phyloP scores from a whole-genome alignment of 495 filamentous ascomycete species.

The Letharia columbiana region DNA sequence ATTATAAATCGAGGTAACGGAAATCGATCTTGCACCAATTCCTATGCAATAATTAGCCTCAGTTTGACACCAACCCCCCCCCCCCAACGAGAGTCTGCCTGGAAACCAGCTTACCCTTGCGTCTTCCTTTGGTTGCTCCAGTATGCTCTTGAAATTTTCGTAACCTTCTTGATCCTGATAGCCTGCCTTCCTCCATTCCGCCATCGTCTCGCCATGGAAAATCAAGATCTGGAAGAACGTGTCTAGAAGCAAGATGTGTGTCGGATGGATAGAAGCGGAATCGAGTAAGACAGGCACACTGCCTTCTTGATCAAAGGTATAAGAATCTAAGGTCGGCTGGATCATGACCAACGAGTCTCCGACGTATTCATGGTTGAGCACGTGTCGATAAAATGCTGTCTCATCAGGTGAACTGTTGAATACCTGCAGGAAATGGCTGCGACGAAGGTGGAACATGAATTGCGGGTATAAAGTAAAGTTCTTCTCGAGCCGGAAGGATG shows the following conservation, averaged over 20 bases:
- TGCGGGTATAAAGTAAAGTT: slow-evolving; percentile 99
- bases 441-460: slow-evolving; percentile 98
- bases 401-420: slow-evolving; percentile 99
- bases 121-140: slow-evolving; percentile 96
- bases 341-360: slow-evolving; percentile 98
- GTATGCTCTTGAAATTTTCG: slow-evolving; percentile 82
- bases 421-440: slow-evolving; percentile 96
- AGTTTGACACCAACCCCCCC: neutral
- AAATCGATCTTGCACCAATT: slow-evolving; percentile 95
- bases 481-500: slow-evolving; percentile 96
- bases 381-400: slow-evolving; percentile 96
- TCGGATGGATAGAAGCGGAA: slow-evolving; percentile 89
- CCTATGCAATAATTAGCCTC: slow-evolving; percentile 43
- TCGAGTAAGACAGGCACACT: slow-evolving; percentile 87
- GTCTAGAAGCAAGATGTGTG: slow-evolving; percentile 89
- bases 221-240: slow-evolving; percentile 99
- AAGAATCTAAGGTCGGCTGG: slow-evolving; percentile 94
- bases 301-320: slow-evolving; percentile 91
- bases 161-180: slow-evolving; percentile 99
- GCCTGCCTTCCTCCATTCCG: slow-evolving; percentile 95
- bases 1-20: slow-evolving; percentile 97
- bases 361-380: slow-evolving; percentile 95
- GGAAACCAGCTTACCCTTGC: slow-evolving; percentile 58
- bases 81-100: slow-evolving; percentile 1
- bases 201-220: slow-evolving; percentile 96